phyloP scores from a whole-genome alignment of 1,139 yeast genomes.

The Magnusiomyces suaveolens region DNA sequence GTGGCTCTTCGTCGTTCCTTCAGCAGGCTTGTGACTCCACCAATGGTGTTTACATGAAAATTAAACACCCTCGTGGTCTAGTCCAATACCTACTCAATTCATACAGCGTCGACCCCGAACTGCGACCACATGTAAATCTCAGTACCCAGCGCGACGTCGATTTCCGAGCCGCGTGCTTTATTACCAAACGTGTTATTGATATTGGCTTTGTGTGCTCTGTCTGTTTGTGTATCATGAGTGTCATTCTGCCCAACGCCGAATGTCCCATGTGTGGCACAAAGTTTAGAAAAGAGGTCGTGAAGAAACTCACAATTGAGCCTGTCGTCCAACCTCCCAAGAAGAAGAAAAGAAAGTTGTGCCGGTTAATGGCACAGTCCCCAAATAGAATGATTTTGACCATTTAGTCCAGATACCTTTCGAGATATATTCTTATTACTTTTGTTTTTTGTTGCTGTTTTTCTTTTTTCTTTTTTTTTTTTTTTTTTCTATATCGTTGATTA shows the following conservation, averaged over 20 bases:
- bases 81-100: conserved; percentile 60
- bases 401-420: too few relatives aligned
- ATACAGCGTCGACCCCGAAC: conserved; percentile 71
- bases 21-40: conserved; percentile 98
- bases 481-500: too few relatives aligned
- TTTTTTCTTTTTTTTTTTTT: too few relatives aligned
- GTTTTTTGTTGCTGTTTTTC: too few relatives aligned
- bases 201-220: conserved; percentile 93
- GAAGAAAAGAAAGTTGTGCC: conserved; percentile 30
- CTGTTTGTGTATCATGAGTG: conserved; percentile 58
- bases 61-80: conserved; percentile 67
- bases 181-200: conserved; percentile 82
- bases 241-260: conserved; percentile 41
- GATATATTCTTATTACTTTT: too few relatives aligned
- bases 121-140: conserved; percentile 61
- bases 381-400: too few relatives aligned
- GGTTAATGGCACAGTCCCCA: conserved; percentile 13
- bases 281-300: conserved; percentile 50
- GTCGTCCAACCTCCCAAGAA: conserved; percentile 38
- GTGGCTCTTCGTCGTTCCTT: conserved; percentile 66
- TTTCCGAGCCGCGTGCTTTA: conserved; percentile 88
- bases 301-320: conserved; percentile 47
- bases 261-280: conserved; percentile 65
- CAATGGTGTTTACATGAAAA: conserved; percentile 70
- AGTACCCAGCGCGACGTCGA: conserved; percentile 86